Evolutionary conservation across 2,329 filamentous ascomycete species (phyloP).

Genomic region (Aureobasidium sp.): DNA sequence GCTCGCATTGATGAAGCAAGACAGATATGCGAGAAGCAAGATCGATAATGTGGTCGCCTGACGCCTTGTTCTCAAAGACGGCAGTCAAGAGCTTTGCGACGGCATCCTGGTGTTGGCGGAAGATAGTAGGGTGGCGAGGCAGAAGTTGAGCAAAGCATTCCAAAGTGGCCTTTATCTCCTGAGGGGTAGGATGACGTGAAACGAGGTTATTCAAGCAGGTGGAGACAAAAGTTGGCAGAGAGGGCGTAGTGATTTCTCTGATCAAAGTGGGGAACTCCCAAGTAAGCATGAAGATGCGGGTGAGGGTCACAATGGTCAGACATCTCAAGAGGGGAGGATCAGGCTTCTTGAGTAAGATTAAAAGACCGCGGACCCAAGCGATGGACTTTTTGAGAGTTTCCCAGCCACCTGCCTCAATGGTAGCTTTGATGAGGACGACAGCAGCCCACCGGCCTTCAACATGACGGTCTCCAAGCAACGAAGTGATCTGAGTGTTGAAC

Average conservation of each 20-base stretch:
- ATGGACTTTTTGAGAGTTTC: conserved; percentile 67
- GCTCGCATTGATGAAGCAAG: conserved; percentile 69
- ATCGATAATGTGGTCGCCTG: neutral
- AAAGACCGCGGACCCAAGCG: conserved; percentile 69
- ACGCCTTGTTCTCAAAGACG: conserved; percentile 38
- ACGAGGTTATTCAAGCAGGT: conserved; percentile 60
- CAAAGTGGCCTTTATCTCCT: conserved; percentile 56
- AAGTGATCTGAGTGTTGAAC: conserved; percentile 69
- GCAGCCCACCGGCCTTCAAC: conserved; percentile 70
- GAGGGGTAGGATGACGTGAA: conserved; percentile 28
- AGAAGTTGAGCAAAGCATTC: conserved; percentile 65
- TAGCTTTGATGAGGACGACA: conserved; percentile 69
- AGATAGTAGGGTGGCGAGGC: conserved; percentile 73
- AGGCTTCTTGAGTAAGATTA: conserved; percentile 71
- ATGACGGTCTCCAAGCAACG: conserved; percentile 69
- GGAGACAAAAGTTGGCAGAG: conserved; percentile 65
- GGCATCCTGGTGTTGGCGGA: conserved; percentile 67
- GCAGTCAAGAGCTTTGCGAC: conserved; percentile 54
- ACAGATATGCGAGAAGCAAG: conserved; percentile 32
- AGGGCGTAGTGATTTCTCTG: conserved; percentile 81
- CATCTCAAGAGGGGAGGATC: conserved; percentile 70
- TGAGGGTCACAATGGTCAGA: conserved; percentile 67
- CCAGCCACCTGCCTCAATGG: conserved; percentile 77
- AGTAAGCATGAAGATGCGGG: conserved; percentile 75
- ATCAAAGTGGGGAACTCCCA: conserved; percentile 76